Evolutionary conservation across 1,284 basidiomycete species (phyloP), one percentile per base, ranked within the genome.

Genomic region (Vanrija sp.): DNA sequence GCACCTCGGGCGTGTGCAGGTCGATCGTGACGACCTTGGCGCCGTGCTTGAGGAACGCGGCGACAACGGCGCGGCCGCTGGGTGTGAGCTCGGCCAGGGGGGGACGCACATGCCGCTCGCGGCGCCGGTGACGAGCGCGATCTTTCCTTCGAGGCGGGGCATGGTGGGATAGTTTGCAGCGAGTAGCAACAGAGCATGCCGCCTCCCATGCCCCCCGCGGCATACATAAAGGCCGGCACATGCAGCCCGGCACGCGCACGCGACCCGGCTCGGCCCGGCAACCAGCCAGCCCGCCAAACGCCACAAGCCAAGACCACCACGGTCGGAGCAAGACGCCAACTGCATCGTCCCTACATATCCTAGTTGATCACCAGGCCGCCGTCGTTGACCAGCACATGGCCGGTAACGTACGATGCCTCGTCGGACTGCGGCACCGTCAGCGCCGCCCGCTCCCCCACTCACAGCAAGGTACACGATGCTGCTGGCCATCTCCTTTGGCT

Each of bases 331-430:
- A 31, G 31, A 31, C 12, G 6, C 25, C 6, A 7, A 27, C 25
- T 25, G 5, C 31, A 31, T n/a, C 31, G 12, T 14, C 31, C 1
- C 31, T 31, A 14, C 31, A 12, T 31, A 31, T 7, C 12, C 31
- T 31, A 31, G 31, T 31, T 31, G 5, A 31, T 31, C 2, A 31
- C 31, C 31, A 38, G 46, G 6, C 51, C 51, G 8, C 51, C 51
- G 38, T 52, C 51, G 24, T 52, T 44, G 23, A 23, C 27, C 5
- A 52, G 24, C 8, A 47, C 45, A 10, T 24, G 19, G 9, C 51
- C 51, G 15, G 51, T 52, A 8, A 52, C 51, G 22, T 52, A 52
- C 7, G 43, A 31, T 3, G 51, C 43, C 24, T 52, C 51, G 38
- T 52, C 51, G 16, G 41, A 46, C 51, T 52, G n/a, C 4, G 27